Base-by-base conservation (phyloP, 179 eudicot species). In the Silene vulgaris region DNA sequence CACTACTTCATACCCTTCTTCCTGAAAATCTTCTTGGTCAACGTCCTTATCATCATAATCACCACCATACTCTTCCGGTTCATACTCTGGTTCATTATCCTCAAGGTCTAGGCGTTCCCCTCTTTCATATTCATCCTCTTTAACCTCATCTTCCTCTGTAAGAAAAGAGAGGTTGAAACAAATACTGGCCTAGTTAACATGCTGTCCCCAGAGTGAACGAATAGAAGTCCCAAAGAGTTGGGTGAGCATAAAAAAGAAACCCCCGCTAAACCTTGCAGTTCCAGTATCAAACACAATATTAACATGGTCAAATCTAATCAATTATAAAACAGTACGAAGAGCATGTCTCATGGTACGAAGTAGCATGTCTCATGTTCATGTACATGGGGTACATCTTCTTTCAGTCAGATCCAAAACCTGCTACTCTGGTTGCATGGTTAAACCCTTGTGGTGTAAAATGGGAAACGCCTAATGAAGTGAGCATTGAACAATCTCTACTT, bases 51-150 rank as follows among this genome's bases (percentile, higher is more conserved):
- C 97, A 86, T 92, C 97, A 86, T 89, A 89, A 79, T 90, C 92
- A 77, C 87, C 89, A 74, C 80, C 93, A 82, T 90, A 86, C 79
- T 88, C 98, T 84, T 92, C 98, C 29, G 89, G 88, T 79, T 94
- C 98, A 84, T 84, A 92, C 65, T 92, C 98, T 72, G 96, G 92
- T 54, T 94, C 98, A 79, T 94, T 87, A 83, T 92, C 98, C 89
- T 90, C 98, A 78, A 94, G 89, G 78, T 94, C 97, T 80, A 94
- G 84, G 76, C 91, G 82, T 78, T 94, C 98, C 82, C 81, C 96
- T 78, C 80, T 92, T 80, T 90, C 98, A 83, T 86, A 88, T 74
- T 94, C 96, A 81, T 92, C 96, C 75, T 88, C 96, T 84, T 92
- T 94, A 73, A 83, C 89, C 83, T 88, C 87, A 32, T 85, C 90